phyloP scores from a whole-genome alignment of 176 grass and related monocot genomes.

The Pontederia crassipes region DNA sequence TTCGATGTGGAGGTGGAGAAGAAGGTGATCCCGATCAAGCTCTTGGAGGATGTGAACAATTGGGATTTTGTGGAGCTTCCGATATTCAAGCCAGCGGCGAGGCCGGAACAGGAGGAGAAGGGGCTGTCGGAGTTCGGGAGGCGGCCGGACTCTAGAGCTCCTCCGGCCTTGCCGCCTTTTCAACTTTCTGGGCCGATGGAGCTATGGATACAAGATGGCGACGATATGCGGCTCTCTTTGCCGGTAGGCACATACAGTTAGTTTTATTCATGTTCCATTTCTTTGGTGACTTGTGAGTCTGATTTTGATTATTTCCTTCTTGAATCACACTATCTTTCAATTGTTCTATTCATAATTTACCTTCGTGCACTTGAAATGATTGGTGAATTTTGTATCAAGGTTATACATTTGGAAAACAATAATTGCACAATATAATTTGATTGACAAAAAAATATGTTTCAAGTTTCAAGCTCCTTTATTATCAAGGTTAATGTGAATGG shows the following conservation, averaged over 20 bases:
- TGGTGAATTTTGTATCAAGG: too few relatives aligned
- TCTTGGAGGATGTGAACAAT: slow-evolving; percentile 62
- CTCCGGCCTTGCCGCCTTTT: slow-evolving; percentile 57
- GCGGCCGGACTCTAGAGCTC: slow-evolving; percentile 13
- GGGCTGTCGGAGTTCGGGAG: slow-evolving; percentile 43
- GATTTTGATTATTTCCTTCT: background rate
- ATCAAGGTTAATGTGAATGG: too few relatives aligned
- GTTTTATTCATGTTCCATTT: background rate
- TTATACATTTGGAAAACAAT: too few relatives aligned
- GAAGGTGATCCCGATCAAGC: slow-evolving; percentile 61
- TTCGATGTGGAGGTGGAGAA: slow-evolving; percentile 75
- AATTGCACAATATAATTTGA: too few relatives aligned
- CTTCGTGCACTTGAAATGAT: too few relatives aligned
- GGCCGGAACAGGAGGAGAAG: slow-evolving; percentile 35
- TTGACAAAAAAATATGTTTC: too few relatives aligned
- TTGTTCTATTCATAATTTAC: too few relatives aligned
- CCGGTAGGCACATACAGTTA: slow-evolving; percentile 32
- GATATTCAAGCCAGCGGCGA: slow-evolving; percentile 48
- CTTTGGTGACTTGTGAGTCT: background rate
- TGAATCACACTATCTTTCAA: background rate
- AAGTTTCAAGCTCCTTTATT: too few relatives aligned
- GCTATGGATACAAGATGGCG: slow-evolving; percentile 87
- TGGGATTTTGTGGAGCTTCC: slow-evolving; percentile 92
- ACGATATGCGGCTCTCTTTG: slow-evolving; percentile 77
- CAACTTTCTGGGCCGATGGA: slow-evolving; percentile 82